Evolutionary conservation across 192 early-diverging fungal species (phyloP).

Genomic region (Backusella australiensis): DNA sequence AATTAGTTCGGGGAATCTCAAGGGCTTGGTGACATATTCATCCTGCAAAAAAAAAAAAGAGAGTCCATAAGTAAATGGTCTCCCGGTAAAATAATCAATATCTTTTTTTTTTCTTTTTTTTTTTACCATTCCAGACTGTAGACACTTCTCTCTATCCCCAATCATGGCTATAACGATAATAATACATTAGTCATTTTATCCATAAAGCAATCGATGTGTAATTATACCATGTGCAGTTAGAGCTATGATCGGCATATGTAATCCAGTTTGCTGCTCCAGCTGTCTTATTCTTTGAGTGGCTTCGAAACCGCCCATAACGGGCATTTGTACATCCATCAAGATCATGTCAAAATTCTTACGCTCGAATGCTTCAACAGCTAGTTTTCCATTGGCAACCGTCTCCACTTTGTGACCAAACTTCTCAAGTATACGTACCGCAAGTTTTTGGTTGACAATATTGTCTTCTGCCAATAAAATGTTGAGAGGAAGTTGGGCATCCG

Average conservation of each 20-base stretch:
- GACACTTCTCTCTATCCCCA: constrained; percentile 84
- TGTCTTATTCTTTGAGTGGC: constrained; percentile 77
- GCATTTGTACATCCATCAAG: constrained; percentile 91
- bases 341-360: constrained; percentile 61
- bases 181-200: background rate
- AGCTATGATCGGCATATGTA: constrained; percentile 77
- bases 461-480: constrained; percentile 84
- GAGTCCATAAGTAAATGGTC: background rate
- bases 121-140: constrained; percentile 73
- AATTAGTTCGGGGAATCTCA: constrained; percentile 62
- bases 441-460: constrained; percentile 84
- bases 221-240: constrained; percentile 67
- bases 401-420: constrained; percentile 75
- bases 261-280: constrained; percentile 43
- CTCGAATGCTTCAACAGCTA: constrained; percentile 74
- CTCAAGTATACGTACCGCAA: constrained; percentile 71
- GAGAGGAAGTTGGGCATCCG: constrained; percentile 60
- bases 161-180: constrained; percentile 65
- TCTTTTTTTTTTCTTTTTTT: background rate
- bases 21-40: constrained; percentile 65
- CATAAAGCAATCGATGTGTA: background rate
- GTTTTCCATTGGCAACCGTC: constrained; percentile 76
- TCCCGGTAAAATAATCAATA: background rate
- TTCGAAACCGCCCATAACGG: constrained; percentile 88
- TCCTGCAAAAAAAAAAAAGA: constrained; percentile 15